Conservation (phyloP, 805 yeast species). For the Barnettozyma salicaria region DNA sequence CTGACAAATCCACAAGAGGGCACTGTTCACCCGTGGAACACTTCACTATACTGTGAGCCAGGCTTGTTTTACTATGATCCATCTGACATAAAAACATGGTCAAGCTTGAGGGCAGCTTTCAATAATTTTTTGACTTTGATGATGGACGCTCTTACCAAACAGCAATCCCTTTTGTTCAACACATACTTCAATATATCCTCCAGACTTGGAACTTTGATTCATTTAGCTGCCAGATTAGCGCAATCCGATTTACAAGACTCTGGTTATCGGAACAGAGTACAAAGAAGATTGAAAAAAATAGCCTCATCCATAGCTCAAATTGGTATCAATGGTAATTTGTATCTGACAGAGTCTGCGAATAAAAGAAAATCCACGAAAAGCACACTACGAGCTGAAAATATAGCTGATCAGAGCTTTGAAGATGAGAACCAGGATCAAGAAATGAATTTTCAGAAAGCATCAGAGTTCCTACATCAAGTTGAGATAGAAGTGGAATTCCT, state of each 20-base stretch:
- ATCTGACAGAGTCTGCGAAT: slow-evolving; percentile 30
- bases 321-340: slow-evolving; percentile 59
- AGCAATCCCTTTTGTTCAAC: slow-evolving; percentile 46
- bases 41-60: slow-evolving; percentile 27
- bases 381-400: slow-evolving; percentile 16
- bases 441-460: slow-evolving; percentile 3
- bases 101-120: slow-evolving; percentile 43
- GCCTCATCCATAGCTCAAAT: slow-evolving; percentile 54
- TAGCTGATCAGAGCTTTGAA: slow-evolving; percentile 1
- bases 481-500: slow-evolving; percentile 35
- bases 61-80: slow-evolving; percentile 53
- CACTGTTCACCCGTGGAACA: slow-evolving; percentile 26
- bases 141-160: slow-evolving; percentile 44
- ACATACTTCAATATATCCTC: slow-evolving; percentile 50
- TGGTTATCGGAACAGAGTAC: slow-evolving; percentile 41
- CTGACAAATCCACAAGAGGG: slow-evolving; percentile 14
- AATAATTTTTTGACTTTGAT: slow-evolving; percentile 42
- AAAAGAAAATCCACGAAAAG: slow-evolving; percentile 21
- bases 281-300: slow-evolving; percentile 45
- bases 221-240: slow-evolving; percentile 48
- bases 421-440: slow-evolving; percentile 9
- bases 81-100: slow-evolving; percentile 57
- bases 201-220: slow-evolving; percentile 45
- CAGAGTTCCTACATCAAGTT: slow-evolving; percentile 33
- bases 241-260: slow-evolving; percentile 44